Evolutionary conservation across 139 green algal genomes (phyloP), one percentile per base, ranked within the genome.

Genomic region (Tetraselmis chui): DNA sequence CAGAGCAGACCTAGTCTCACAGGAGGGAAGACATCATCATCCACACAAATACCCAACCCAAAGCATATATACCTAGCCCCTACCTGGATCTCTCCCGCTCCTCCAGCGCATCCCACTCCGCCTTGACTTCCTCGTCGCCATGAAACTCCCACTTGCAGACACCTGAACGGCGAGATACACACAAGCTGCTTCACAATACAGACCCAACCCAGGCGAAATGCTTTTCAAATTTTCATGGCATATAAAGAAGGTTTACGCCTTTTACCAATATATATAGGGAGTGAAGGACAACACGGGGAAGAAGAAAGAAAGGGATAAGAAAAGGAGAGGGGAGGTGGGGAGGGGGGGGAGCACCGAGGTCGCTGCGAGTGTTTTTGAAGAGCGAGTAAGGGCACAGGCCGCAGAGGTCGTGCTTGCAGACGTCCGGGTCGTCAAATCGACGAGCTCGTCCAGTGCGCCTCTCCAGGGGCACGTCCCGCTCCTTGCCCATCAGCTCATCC

Each of bases 341-440:
- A 67, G 45, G 18, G 45, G 45, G 26, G 45, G 28, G 79, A 87
- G 78, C 79, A 94, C 93, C 94, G 76, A 97, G 79, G 76, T 96
- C 91, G 80, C 88, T 94, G 79, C 90, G 92, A 1, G 94, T 97
- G 83, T 97, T 97, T 28, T 91, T 92, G 82, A 97, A 97, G 18
- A 96, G 82, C 23, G 85, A 86, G 58, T 93, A 91, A 24, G 94
- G 94, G 83, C 94, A 97, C 1, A 97, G 81, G 11, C 91, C 92
- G 0, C 86, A 88, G 23, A 97, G 86, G 18, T 91, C 85, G 77
- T 93, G 92, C 83, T 97, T 96, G 92, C 94, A 97, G 1, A 97
- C 89, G 22, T 84, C 84, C 0, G 87, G 86, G 85, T 97, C 93
- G 28, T 88, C 81, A 29, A 91, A 97, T 1, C 80, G 59, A 23